phyloP scores from a whole-genome alignment of 352 stramenopile genomes.

The Phytophthora lateralis region DNA sequence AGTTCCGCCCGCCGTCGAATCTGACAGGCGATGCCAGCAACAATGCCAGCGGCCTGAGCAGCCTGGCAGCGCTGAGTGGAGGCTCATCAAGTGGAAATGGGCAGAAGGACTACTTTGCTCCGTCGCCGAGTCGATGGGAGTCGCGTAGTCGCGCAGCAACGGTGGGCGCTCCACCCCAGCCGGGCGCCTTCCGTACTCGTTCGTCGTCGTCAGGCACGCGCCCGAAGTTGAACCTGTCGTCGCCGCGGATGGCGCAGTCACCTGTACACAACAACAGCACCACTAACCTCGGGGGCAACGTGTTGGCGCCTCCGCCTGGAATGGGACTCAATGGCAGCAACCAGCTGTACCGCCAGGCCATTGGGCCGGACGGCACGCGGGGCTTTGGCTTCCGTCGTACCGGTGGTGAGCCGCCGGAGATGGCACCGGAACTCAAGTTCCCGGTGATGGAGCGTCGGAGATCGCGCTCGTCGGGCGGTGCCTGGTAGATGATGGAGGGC shows the following conservation, averaged over 20 bases:
- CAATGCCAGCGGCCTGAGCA: conserved; percentile 22
- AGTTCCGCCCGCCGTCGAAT: conserved; percentile 80
- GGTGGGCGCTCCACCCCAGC: conserved; percentile 42
- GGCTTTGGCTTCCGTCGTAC: conserved; percentile 80
- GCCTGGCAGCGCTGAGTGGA: conserved; percentile 25
- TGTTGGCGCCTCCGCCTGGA: conserved; percentile 40
- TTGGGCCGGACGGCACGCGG: conserved; percentile 79
- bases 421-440: conserved; percentile 65
- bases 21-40: conserved; percentile 43
- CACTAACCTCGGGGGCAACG: conserved; percentile 20
- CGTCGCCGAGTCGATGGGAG: conserved; percentile 59
- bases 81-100: conserved; percentile 42
- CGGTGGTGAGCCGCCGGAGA: conserved; percentile 52
- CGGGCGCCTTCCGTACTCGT: conserved; percentile 53
- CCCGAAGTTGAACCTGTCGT: conserved; percentile 66
- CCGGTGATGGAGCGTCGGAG: conserved; percentile 71
- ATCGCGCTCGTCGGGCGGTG: conserved; percentile 72
- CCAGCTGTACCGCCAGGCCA: conserved; percentile 75
- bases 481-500: conserved; percentile 36
- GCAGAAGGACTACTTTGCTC: conserved; percentile 66
- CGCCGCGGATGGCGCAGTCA: conserved; percentile 60
- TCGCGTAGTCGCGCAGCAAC: conserved; percentile 66
- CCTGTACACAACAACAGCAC: conserved; percentile 40
- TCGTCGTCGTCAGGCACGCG: conserved; percentile 67
- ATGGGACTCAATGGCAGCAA: conserved; percentile 55